Percentiles rank a stretch among this genome's conserved stretches.
phyloP scores from a whole-genome alignment of 2,329 filamentous ascomycete species.

The Epichloe baconii region DNA sequence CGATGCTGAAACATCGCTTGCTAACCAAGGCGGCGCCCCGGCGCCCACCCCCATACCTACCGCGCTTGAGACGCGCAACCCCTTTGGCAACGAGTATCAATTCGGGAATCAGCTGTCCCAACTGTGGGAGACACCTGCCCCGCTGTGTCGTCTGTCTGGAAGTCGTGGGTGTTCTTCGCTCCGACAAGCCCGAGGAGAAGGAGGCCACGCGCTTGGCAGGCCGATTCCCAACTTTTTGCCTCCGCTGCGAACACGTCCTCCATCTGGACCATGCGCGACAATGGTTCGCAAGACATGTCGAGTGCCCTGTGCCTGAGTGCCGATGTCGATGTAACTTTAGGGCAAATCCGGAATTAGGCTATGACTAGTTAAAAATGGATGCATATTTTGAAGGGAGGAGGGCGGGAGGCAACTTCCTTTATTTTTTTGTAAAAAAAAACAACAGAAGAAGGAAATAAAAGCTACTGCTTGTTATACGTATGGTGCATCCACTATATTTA shows the following conservation, averaged over 20 bases:
- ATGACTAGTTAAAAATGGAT: slow-evolving; percentile 19
- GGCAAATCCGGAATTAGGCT: slow-evolving; percentile 46
- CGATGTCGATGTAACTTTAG: slow-evolving; percentile 50
- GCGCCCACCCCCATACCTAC: slow-evolving; percentile 14
- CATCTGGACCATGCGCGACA: slow-evolving; percentile 54
- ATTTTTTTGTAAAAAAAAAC: too few species aligned
- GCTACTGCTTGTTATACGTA: too few species aligned
- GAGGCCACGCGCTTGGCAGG: slow-evolving; percentile 37
- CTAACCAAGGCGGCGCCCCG: slow-evolving; percentile 21
- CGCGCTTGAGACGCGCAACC: slow-evolving; percentile 31
- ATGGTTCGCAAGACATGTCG: slow-evolving; percentile 52
- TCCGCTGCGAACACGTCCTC: slow-evolving; percentile 54
- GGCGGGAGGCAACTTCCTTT: too few species aligned
- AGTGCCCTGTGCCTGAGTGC: slow-evolving; percentile 58
- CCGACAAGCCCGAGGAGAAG: slow-evolving; percentile 41
- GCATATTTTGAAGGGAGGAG: neutral
- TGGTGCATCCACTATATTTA: too few species aligned
- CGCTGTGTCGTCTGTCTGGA: slow-evolving; percentile 56
- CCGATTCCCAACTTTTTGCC: slow-evolving; percentile 55
- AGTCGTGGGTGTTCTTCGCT: slow-evolving; percentile 50
- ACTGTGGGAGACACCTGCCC: slow-evolving; percentile 52
- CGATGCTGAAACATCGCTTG: slow-evolving; percentile 44
- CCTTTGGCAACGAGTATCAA: slow-evolving; percentile 44
- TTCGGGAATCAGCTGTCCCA: slow-evolving; percentile 51
- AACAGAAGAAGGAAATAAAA: too few species aligned